Percentiles rank a stretch among this genome's conserved stretches.
Conservation (phyloP, 768 basidiomycete species). For the Cystofilobasidium bisporidii region DNA sequence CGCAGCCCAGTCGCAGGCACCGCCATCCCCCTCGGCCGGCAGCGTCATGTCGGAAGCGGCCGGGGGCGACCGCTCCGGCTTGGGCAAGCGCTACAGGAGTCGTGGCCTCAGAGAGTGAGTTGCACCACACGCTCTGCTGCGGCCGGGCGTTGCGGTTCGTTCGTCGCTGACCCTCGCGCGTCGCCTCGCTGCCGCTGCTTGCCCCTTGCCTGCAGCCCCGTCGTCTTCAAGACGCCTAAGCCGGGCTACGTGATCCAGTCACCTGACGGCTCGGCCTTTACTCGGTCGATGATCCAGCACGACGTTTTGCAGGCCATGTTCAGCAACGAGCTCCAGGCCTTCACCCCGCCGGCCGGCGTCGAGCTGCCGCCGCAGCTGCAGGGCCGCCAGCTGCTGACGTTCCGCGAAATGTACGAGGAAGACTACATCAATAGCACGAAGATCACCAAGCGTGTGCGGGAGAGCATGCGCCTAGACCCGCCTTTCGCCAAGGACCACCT, state of each 20-base stretch:
- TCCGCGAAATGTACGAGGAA: constrained; percentile 73
- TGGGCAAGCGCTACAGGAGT: not conserved
- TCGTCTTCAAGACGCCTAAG: constrained; percentile 9
- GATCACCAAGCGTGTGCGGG: constrained; percentile 59
- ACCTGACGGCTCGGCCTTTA: constrained; percentile 10
- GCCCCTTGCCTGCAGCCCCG: not conserved
- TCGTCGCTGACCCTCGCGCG: too few species aligned
- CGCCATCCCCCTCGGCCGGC: not conserved
- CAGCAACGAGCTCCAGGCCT: constrained; percentile 54
- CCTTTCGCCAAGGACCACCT: not conserved
- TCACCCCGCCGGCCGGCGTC: constrained; percentile 50
- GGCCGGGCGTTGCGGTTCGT: too few species aligned
- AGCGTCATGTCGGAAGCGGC: not conserved
- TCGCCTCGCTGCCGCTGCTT: not conserved
- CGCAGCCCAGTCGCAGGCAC: not conserved
- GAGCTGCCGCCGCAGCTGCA: constrained; percentile 19
- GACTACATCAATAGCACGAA: constrained; percentile 64
- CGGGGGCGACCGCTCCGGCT: not conserved
- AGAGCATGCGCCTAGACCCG: constrained; percentile 52
- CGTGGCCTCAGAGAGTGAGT: not conserved
- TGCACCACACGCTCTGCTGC: too few species aligned
- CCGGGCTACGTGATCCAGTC: constrained; percentile 20
- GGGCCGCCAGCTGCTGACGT: constrained; percentile 50
- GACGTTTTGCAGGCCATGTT: constrained; percentile 76
- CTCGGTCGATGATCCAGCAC: constrained; percentile 45